Conservation (phyloP, 1,284 basidiomycete genomes). For the Apiotrichum gracile region DNA sequence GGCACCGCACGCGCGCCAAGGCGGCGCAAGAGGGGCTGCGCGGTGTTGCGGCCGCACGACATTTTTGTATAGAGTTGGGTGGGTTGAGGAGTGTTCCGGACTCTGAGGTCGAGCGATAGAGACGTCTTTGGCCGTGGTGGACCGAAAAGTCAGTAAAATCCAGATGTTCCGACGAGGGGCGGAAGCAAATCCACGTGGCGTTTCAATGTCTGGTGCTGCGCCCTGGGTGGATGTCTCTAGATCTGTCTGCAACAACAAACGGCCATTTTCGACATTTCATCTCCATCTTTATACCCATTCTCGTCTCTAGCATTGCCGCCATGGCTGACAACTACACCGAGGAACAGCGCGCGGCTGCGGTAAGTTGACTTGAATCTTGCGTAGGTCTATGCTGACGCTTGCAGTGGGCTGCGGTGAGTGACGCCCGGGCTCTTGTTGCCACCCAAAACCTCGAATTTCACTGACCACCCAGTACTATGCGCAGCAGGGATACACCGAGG, state of each 20-base stretch:
- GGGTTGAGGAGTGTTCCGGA: too few relatives aligned
- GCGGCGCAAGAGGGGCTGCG: slow-evolving; percentile 7
- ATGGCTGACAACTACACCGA: slow-evolving; percentile 16
- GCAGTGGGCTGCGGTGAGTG: slow-evolving; percentile 40
- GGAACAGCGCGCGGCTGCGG: slow-evolving; percentile 37
- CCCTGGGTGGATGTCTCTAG: not conserved
- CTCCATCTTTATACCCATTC: not conserved
- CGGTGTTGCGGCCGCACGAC: slow-evolving; percentile 7
- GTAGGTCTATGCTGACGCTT: not conserved
- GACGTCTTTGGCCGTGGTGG: too few relatives aligned
- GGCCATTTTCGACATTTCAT: not conserved
- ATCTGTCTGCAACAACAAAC: not conserved
- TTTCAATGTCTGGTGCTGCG: not conserved
- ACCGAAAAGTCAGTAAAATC: not conserved
- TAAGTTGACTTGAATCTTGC: slow-evolving; percentile 13
- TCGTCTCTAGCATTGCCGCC: not conserved
- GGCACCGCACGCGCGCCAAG: not conserved
- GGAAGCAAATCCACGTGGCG: not conserved
- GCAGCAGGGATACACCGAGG: slow-evolving; percentile 43
- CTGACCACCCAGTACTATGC: slow-evolving; percentile 41
- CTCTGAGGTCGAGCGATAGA: too few relatives aligned
- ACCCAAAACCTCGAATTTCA: not conserved
- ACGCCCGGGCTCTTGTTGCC: not conserved
- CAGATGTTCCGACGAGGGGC: not conserved
- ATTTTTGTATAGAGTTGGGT: not conserved